Evolutionary conservation across 1,284 basidiomycete genomes (phyloP), one percentile per base, ranked within the genome.

Genomic region (Ustilago sp.): DNA sequence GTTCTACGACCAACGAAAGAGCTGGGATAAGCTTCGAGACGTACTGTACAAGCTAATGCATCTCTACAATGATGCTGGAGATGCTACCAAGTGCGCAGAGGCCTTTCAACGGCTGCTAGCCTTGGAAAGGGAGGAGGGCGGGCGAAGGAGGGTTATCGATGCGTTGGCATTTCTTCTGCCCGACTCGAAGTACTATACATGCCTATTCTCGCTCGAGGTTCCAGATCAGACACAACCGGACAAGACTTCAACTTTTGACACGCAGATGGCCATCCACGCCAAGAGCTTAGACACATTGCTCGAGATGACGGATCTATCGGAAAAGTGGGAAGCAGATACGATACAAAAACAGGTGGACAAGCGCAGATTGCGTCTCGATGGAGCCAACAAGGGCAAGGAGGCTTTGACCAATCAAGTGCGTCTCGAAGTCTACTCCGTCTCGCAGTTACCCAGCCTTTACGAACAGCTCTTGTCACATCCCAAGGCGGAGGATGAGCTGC

Each of bases 21-120:
- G 79, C 43, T 87, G 86, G 85, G 64, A 72, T 5, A 74, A 85
- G 55, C 77, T 83, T 23, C 76, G 78, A 4, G 65, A 76, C 19
- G 79, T 85, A 8, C 67, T 86, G 4, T 58, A 73, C 5, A 82
- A 81, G 43, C 66, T 86, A 28, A 76, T 86, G 57, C 78, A 86
- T 59, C 56, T 85, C 3, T 79, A 79, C 47, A 59, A 69, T n/a
- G 74, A 80, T 53, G 69, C 70, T 75, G 80, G 47, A 11, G 94
- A 98, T 83, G 90, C 89, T 0, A 88, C 88, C 8, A 95, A 93
- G 86, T 93, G 92, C 76, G 93, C 93, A 0, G 92, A 94, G 80
- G 88, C 89, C 0, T 85, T 96, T 48, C 93, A 95, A 83, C 93
- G 91, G 76, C 87, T 93, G 43, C 87, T 97, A n/a, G 89, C 90